Conservation (phyloP, 371 early-diverging fungal genomes). For the Parasitella parasitica region DNA sequence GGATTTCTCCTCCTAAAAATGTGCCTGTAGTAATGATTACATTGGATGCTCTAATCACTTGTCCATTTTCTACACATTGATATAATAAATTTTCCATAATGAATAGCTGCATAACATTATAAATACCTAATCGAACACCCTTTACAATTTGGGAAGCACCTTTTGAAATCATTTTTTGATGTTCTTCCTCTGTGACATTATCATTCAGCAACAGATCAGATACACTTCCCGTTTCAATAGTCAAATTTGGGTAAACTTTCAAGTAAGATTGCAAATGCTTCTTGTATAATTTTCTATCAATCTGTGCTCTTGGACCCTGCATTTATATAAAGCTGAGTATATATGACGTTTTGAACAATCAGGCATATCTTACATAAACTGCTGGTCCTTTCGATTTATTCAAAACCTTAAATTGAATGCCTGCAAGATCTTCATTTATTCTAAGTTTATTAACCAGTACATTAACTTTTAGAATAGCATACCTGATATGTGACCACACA, state of each 20-base stretch:
- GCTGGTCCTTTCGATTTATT: conserved; percentile 88
- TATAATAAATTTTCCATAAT: too few relatives aligned
- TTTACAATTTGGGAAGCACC: conserved; percentile 34
- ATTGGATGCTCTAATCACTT: conserved; percentile 66
- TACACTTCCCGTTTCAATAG: conserved; percentile 71
- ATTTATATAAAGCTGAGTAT: not conserved
- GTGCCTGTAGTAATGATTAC: conserved; percentile 87
- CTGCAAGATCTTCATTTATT: conserved; percentile 61
- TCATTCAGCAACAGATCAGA: conserved; percentile 65
- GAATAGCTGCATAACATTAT: not conserved
- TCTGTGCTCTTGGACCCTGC: conserved; percentile 82
- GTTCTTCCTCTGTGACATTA: conserved; percentile 33
- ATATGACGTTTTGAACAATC: not conserved
- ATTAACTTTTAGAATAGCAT: not conserved
- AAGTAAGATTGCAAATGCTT: conserved; percentile 69
- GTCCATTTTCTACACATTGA: conserved; percentile 71
- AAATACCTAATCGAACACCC: conserved; percentile 41
- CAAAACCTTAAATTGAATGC: conserved; percentile 84
- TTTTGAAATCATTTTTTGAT: conserved; percentile 22
- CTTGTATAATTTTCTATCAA: conserved; percentile 81
- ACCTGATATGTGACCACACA: conserved; percentile 76
- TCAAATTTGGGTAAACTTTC: conserved; percentile 67
- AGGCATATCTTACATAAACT: conserved; percentile 61
- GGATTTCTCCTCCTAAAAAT: conserved; percentile 84
- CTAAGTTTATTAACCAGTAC: not conserved